phyloP scores from a whole-genome alignment of 2,329 filamentous ascomycete species.

The Exophiala sp. region DNA sequence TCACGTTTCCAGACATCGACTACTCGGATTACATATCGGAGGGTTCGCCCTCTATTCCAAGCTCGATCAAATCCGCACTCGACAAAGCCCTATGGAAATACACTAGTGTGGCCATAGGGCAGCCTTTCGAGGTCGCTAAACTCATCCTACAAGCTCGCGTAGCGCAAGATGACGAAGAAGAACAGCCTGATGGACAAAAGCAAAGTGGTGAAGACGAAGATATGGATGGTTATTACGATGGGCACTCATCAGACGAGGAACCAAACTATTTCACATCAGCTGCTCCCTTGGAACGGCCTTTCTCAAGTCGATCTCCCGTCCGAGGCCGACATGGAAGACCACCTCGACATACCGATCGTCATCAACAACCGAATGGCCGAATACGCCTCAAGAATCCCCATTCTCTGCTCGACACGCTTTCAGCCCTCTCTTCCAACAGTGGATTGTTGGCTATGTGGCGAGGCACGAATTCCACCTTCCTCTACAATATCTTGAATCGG shows the following conservation, averaged over 20 bases:
- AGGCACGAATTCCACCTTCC: slow-evolving; percentile 81
- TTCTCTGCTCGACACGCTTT: slow-evolving; percentile 78
- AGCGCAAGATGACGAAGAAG: slow-evolving; percentile 32
- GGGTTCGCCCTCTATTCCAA: slow-evolving; percentile 65
- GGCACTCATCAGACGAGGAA: slow-evolving; percentile 29
- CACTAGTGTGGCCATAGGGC: slow-evolving; percentile 76
- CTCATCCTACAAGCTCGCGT: slow-evolving; percentile 75
- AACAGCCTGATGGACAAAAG: slow-evolving; percentile 16
- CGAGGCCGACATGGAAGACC: slow-evolving; percentile 29
- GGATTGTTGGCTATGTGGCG: slow-evolving; percentile 94
- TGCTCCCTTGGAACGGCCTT: slow-evolving; percentile 22
- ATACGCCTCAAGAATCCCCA: slow-evolving; percentile 68
- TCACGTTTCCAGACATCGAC: slow-evolving; percentile 70
- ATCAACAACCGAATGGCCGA: slow-evolving; percentile 47
- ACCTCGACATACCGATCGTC: slow-evolving; percentile 30
- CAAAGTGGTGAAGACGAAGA: slow-evolving; percentile 14
- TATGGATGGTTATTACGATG: slow-evolving; percentile 34
- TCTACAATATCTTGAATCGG: slow-evolving; percentile 80
- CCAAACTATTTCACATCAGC: slow-evolving; percentile 52
- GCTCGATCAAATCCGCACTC: slow-evolving; percentile 67
- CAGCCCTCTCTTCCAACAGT: slow-evolving; percentile 82
- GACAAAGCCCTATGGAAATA: slow-evolving; percentile 92
- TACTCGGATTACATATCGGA: slow-evolving; percentile 83
- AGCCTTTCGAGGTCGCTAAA: slow-evolving; percentile 97
- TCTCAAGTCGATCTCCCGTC: slow-evolving; percentile 39